A percentile compares a stretch with the other conserved stretches of the same genome.
Evolutionary conservation across 2,329 filamentous ascomycete species (phyloP).

Genomic region (Rhynchosporium graminicola): DNA sequence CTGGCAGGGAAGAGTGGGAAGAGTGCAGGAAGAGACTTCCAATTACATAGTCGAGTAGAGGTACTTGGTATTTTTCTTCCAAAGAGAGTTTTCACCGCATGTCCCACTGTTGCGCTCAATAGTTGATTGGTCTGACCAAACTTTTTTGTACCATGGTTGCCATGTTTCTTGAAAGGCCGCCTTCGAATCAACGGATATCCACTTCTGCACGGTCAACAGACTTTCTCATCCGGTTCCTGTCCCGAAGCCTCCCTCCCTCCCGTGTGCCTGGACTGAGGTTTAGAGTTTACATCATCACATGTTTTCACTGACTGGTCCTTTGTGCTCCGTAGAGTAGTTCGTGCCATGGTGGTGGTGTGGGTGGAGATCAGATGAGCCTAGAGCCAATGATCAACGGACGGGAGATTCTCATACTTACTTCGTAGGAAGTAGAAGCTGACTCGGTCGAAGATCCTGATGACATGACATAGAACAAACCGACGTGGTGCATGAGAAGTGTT

Average conservation of each 20-base stretch:
- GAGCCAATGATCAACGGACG: neutral
- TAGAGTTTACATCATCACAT: too few relatives aligned
- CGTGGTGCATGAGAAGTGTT: constrained; percentile 3
- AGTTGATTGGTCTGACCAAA: constrained; percentile 9
- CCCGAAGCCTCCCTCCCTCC: neutral
- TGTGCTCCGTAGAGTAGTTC: neutral
- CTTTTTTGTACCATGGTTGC: neutral
- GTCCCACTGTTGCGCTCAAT: constrained; percentile 10
- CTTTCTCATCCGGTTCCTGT: constrained; percentile 4
- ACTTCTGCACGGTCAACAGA: neutral
- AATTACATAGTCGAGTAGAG: too few relatives aligned
- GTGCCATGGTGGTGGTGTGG: neutral
- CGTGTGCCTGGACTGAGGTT: constrained; percentile 6
- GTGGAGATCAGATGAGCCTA: constrained; percentile 4
- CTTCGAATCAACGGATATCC: neutral
- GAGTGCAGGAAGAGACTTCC: neutral
- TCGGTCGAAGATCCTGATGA: constrained; percentile 6
- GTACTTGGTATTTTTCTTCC: too few relatives aligned
- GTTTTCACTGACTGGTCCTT: neutral
- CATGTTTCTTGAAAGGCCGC: constrained; percentile 1
- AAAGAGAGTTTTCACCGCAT: neutral
- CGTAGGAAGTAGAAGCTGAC: neutral
- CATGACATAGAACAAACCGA: too few relatives aligned
- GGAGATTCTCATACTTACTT: constrained; percentile 3
- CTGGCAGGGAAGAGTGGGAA: neutral